These are phyloP conservation scores for Neophaeococcomyces aloes DNA, from an alignment of 2,329 filamentous ascomycete genomes.

Conservation along the genomic window DNA sequence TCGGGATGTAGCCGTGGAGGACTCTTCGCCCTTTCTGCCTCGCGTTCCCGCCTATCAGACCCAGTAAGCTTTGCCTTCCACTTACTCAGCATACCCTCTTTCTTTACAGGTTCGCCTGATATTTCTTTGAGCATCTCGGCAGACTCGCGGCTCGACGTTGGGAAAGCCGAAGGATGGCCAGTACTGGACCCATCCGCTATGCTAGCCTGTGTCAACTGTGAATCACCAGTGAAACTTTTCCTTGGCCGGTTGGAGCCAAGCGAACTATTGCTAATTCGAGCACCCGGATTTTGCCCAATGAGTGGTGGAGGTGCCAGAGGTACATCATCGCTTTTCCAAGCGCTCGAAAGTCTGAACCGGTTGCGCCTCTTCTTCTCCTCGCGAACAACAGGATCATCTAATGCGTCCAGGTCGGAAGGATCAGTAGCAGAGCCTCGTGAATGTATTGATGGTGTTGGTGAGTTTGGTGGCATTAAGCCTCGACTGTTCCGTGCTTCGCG, in stretches of 20 bases:
- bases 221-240: constrained; percentile 37
- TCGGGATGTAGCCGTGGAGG: constrained; percentile 34
- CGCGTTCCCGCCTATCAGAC: constrained; percentile 46
- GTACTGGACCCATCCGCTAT: constrained; percentile 26
- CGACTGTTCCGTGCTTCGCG: constrained; percentile 35
- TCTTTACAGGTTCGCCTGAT: constrained; percentile 41
- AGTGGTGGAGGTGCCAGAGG: constrained; percentile 36
- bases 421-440: constrained; percentile 65
- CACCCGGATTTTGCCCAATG: constrained; percentile 53
- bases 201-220: constrained; percentile 32
- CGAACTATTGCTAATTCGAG: constrained; percentile 57
- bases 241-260: constrained; percentile 44
- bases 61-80: constrained; percentile 52
- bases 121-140: constrained; percentile 27
- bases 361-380: constrained; percentile 63
- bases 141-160: constrained; percentile 30
- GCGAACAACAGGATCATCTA: constrained; percentile 43
- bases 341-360: constrained; percentile 58
- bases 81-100: constrained; percentile 50
- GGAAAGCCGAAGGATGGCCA: constrained; percentile 19
- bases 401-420: constrained; percentile 66
- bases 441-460: constrained; percentile 65
- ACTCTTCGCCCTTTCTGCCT: constrained; percentile 44
- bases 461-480: constrained; percentile 56
- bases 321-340: constrained; percentile 46